These are phyloP conservation scores for Colletotrichum sp. DNA, from an alignment of 2,329 filamentous ascomycete species.

Conservation along the genomic window DNA sequence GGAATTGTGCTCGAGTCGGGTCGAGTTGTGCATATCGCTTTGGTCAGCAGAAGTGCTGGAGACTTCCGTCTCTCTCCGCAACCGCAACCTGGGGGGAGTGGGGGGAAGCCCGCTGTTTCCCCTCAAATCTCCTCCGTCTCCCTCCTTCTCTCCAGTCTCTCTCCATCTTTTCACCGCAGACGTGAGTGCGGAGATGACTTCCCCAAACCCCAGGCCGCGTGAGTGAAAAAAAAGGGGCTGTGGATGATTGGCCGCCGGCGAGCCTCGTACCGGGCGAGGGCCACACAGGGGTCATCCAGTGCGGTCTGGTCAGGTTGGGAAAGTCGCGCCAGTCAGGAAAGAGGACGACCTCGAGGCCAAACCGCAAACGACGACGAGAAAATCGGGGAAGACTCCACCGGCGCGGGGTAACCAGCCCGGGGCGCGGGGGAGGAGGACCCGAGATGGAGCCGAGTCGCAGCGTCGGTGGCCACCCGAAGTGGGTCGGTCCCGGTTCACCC, in stretches of 20 bases:
- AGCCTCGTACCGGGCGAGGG: background rate
- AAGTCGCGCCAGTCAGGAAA: background rate
- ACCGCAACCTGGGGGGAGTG: background rate
- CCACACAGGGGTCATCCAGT: background rate
- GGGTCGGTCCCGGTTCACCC: background rate
- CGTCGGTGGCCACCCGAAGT: background rate
- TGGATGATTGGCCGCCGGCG: background rate
- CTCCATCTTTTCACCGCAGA: background rate
- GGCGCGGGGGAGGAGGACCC: conserved; percentile 19
- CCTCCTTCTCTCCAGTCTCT: background rate
- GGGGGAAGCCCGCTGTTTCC: background rate
- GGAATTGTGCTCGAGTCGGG: background rate
- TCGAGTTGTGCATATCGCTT: background rate
- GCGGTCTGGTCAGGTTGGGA: background rate
- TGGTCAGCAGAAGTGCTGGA: background rate
- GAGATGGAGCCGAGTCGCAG: conserved; percentile 1
- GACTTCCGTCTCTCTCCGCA: background rate
- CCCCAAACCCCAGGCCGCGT: background rate
- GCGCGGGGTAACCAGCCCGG: conserved; percentile 17
- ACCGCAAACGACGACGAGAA: background rate
- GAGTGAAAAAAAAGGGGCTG: background rate
- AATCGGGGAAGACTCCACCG: conserved; percentile 15
- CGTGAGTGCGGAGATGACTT: conserved; percentile 12
- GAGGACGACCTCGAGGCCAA: background rate
- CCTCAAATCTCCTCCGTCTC: background rate